A percentile compares a stretch with the other conserved stretches of the same genome.
These are phyloP conservation scores for Lycium barbarum DNA, from an alignment of 257 asterid genomes.

Conservation along the genomic window DNA sequence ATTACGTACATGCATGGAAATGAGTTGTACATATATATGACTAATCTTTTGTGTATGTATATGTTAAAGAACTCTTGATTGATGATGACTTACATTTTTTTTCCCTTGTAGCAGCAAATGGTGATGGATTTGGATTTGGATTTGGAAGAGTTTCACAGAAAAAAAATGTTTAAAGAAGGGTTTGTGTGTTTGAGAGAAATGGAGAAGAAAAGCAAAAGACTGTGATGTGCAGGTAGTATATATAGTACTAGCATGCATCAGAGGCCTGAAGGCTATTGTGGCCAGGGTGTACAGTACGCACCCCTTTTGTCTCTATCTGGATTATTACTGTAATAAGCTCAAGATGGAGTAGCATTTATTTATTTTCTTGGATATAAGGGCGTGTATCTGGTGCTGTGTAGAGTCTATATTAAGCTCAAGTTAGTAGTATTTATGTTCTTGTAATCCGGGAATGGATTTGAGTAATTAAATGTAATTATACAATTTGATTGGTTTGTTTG, in stretches of 20 bases:
- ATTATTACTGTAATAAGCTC: no score
- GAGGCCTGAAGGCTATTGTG: neutral
- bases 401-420: no score
- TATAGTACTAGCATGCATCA: conserved; percentile 6
- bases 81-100: neutral
- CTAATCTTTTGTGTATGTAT: neutral
- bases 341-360: no score
- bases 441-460: no score
- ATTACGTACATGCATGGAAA: neutral
- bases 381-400: neutral
- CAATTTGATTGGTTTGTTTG: no score
- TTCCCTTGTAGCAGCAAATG: neutral
- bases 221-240: neutral
- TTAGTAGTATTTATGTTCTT: no score
- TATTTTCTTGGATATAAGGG: no score
- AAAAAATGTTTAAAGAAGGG: neutral
- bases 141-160: neutral
- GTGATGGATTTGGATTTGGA: neutral
- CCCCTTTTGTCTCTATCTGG: neutral
- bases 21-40: neutral
- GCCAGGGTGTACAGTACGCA: neutral
- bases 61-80: neutral
- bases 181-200: neutral
- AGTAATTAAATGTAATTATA: no score
- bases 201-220: neutral